phyloP scores from a whole-genome alignment of 2,329 filamentous ascomycete species.

The Aspergillus hiratsukae region DNA sequence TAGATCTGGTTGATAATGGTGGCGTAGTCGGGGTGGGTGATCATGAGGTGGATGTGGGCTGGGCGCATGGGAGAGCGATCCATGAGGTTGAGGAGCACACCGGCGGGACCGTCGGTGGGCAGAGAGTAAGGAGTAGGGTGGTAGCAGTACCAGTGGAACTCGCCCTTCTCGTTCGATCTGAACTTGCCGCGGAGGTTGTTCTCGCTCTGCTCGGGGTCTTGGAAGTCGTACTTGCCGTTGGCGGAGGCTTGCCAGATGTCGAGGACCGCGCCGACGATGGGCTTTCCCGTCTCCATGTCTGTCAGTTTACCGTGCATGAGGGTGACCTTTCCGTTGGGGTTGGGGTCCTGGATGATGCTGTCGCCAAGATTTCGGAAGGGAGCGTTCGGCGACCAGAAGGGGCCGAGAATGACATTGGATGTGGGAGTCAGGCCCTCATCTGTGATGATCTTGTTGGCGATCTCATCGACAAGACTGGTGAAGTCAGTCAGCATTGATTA shows the following conservation, averaged over 20 bases:
- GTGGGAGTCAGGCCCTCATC: conserved; percentile 61
- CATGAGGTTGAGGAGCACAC: conserved; percentile 49
- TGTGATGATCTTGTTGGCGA: conserved; percentile 63
- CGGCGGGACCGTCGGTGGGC: conserved; percentile 59
- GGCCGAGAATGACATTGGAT: conserved; percentile 71
- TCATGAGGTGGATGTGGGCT: conserved; percentile 59
- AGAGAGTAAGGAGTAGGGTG: conserved; percentile 70
- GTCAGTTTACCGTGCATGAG: conserved; percentile 66
- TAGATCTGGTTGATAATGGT: conserved; percentile 56
- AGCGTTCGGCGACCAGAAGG: conserved; percentile 72
- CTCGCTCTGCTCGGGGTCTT: conserved; percentile 66
- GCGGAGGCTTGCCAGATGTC: conserved; percentile 75
- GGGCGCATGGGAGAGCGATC: conserved; percentile 58
- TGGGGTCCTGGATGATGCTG: conserved; percentile 61
- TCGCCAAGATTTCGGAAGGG: conserved; percentile 66
- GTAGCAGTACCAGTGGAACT: conserved; percentile 68
- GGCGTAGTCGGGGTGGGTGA: conserved; percentile 53
- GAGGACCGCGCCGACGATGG: conserved; percentile 64
- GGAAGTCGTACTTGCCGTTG: conserved; percentile 73
- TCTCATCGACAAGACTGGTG: conserved; percentile 67
- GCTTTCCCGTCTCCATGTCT: conserved; percentile 61
- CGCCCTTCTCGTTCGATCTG: conserved; percentile 63
- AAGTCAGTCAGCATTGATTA: conserved; percentile 35
- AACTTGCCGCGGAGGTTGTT: conserved; percentile 78
- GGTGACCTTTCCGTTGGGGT: conserved; percentile 54